A percentile compares a stretch with the other conserved stretches of the same genome.
Conservation (phyloP, 140 eudicot species). For the Ambrosia hybrid region DNA sequence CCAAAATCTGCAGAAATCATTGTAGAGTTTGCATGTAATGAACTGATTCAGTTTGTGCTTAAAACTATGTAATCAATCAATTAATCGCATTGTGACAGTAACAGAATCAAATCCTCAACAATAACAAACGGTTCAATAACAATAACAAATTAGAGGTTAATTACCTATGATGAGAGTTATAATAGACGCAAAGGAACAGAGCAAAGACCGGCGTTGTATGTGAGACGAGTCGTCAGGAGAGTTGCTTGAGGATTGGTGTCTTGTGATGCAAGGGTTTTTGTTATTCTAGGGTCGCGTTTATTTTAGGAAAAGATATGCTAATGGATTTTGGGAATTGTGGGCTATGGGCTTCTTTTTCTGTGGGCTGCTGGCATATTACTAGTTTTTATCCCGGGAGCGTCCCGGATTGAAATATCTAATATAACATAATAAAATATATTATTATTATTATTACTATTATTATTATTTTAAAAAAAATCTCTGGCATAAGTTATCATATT, state of each 20-base stretch:
- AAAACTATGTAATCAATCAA: background rate
- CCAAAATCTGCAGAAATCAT: slow-evolving; percentile 3
- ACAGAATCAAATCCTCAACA: background rate
- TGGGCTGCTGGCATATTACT: no score
- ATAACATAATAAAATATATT: no score
- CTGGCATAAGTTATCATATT: no score
- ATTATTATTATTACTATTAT: no score
- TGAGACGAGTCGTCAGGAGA: background rate
- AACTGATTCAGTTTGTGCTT: background rate
- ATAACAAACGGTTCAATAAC: background rate
- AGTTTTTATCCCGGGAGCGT: no score
- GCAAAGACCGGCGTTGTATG: background rate
- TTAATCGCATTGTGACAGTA: background rate
- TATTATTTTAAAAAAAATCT: no score
- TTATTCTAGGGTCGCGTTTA: background rate
- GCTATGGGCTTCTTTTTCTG: background rate
- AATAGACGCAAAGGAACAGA: no score
- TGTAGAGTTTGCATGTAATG: background rate
- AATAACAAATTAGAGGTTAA: background rate
- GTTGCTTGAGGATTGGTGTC: background rate
- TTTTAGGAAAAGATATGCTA: background rate
- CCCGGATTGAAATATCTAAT: no score
- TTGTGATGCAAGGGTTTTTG: slow-evolving; percentile 4
- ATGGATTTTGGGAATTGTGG: background rate
- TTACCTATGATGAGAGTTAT: background rate